A percentile compares a stretch with the other conserved stretches of the same genome.
Evolutionary conservation across 371 early-diverging fungal species (phyloP).

Genomic region (Zopfochytrium polystomum): DNA sequence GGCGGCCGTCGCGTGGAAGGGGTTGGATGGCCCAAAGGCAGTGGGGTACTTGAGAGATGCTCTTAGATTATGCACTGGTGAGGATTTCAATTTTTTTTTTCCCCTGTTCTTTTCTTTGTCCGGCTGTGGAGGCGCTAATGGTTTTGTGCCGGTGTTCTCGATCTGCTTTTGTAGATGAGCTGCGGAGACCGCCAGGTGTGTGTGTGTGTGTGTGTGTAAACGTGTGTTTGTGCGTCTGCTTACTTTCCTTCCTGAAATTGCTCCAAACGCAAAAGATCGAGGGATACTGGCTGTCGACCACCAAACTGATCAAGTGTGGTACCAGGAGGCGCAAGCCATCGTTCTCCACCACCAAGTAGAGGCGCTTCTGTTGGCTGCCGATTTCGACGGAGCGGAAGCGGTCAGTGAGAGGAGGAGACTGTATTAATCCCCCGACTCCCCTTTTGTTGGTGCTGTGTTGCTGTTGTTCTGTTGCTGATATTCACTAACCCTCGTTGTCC

Average conservation of each 20-base stretch:
- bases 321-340: constrained; percentile 6
- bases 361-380: constrained; percentile 5
- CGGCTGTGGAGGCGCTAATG: no score
- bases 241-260: background rate
- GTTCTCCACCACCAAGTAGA: constrained; percentile 5
- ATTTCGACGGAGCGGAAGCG: constrained; percentile 1
- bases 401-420: background rate
- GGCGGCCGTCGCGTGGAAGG: background rate
- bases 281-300: no score
- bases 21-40: background rate
- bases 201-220: background rate
- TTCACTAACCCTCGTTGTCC: background rate
- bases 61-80: background rate
- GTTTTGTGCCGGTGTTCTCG: background rate
- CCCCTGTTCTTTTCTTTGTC: no score
- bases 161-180: background rate
- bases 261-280: no score
- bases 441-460: background rate
- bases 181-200: background rate
- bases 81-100: background rate
- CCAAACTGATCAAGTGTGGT: no score
- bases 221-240: background rate
- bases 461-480: background rate
- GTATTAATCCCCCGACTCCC: background rate
- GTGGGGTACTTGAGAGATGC: background rate